Percentiles rank a stretch among this genome's conserved stretches.
phyloP scores from a whole-genome alignment of 179 eudicot genomes.

The Spergularia azorica region DNA sequence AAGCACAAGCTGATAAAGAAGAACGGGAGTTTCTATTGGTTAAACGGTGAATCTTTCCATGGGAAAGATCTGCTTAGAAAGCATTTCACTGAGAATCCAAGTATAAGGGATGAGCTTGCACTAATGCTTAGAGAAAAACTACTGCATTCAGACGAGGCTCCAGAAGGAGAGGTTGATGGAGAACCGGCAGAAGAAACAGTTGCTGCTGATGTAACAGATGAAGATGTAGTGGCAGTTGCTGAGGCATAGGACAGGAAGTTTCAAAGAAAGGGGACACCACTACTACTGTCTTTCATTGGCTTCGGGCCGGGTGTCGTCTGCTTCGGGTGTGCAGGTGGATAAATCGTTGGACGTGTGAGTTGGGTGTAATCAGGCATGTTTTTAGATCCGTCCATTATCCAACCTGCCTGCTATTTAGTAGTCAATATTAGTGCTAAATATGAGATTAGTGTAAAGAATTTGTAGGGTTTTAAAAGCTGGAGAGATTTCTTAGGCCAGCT shows the following conservation, averaged over 20 bases:
- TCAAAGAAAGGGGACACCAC: too few relatives aligned
- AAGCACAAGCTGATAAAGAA: conserved; percentile 73
- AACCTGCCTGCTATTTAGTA: too few relatives aligned
- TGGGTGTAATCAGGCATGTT: too few relatives aligned
- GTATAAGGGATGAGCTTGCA: conserved; percentile 51
- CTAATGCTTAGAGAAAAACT: conserved; percentile 60
- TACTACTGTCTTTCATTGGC: too few relatives aligned
- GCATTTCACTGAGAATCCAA: conserved; percentile 45
- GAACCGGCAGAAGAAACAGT: conserved; percentile 36
- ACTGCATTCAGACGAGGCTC: conserved; percentile 26
- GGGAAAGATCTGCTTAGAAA: conserved; percentile 66
- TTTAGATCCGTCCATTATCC: too few relatives aligned
- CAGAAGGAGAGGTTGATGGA: conserved; percentile 19
- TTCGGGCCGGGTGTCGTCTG: too few relatives aligned
- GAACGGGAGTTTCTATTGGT: conserved; percentile 35
- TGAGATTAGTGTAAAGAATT: too few relatives aligned
- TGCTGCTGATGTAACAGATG: conserved; percentile 50
- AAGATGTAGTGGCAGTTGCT: conserved; percentile 44
- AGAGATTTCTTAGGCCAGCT: too few relatives aligned
- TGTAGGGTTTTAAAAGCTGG: too few relatives aligned
- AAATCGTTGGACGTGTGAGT: too few relatives aligned
- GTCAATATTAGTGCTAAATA: too few relatives aligned
- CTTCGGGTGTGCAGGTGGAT: too few relatives aligned
- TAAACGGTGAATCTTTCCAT: conserved; percentile 42
- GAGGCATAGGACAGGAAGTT: background rate